Percentiles rank a stretch among this genome's conserved stretches.
Conservation (phyloP, 1,139 yeast genomes). For the Kodamaea sp. region DNA sequence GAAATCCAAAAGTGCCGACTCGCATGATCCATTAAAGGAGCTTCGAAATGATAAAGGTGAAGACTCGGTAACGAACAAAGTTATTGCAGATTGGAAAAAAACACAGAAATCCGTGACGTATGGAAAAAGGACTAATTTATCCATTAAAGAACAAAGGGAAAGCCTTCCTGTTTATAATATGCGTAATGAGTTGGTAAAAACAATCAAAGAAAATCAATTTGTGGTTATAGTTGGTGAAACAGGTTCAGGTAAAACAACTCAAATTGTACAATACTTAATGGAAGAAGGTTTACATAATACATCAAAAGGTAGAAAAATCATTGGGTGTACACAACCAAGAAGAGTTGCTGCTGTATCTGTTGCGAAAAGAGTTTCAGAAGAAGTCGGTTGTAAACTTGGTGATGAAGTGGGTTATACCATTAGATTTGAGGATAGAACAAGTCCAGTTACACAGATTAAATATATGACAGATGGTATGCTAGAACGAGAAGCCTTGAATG, state of each 20-base stretch:
- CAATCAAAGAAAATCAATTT: conserved; percentile 48
- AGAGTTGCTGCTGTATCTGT: conserved; percentile 72
- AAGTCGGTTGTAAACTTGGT: conserved; percentile 55
- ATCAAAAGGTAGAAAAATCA: conserved; percentile 30
- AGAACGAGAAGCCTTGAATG: conserved; percentile 75
- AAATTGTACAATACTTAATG: conserved; percentile 34
- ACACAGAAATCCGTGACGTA: conserved; percentile 42
- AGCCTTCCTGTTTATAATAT: conserved; percentile 70
- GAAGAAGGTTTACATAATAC: conserved; percentile 34
- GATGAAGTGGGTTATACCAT: conserved; percentile 66
- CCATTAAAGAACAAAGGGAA: conserved; percentile 64
- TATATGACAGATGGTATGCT: conserved; percentile 94
- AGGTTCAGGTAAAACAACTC: conserved; percentile 31
- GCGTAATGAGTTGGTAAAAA: conserved; percentile 53
- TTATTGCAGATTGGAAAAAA: conserved; percentile 49
- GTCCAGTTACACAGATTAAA: conserved; percentile 55
- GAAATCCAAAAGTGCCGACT: conserved; percentile 18
- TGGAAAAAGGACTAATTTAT: conserved; percentile 51
- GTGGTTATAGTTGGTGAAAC: conserved; percentile 48
- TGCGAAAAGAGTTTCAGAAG: conserved; percentile 66
- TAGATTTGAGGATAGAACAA: conserved; percentile 60
- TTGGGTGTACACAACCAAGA: conserved; percentile 75
- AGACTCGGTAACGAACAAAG: conserved; percentile 13
- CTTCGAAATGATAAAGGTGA: conserved; percentile 8
- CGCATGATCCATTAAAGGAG: conserved; percentile 43